Base-by-base conservation (phyloP, 345 rosid species). In the Hypericum androsaemum region DNA sequence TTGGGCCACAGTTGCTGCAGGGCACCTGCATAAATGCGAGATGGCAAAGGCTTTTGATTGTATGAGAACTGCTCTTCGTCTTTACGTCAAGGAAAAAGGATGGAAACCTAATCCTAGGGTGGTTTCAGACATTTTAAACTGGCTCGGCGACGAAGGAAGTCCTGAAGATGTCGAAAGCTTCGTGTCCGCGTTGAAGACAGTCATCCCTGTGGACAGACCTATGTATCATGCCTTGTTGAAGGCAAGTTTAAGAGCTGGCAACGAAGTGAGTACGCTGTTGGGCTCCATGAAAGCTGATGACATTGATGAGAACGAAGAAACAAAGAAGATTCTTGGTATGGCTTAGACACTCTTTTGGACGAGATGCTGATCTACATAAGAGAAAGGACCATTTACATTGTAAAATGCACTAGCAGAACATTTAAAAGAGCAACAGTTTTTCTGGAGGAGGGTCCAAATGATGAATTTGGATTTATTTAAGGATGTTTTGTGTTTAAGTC, bases 1-100 rank as follows among this genome's bases (percentile, higher is more conserved):
- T 55, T 90, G 95, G 98, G 86, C 71, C 6, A 47, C 50, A 6
- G 69, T 87, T 59, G 88, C 98, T 56, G 42, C 69, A 37, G 80
- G 76, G 50, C 84, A 79, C 64, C 58, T 64, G 0, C 71, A 75
- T 57, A 66, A 57, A 0, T 72, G 82, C 48, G 54, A 54, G 61
- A 53, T 54, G 53, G 77, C 68, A 41, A 84, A 70, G 56, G 83
- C 86, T 54, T 71, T 62, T 6, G 60, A 66, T 62, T 74, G 83
- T 69, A 54, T 80, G 75, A 86, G 76, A 54, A 65, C 63, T 52
- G 79, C 83, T 7, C 65, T 89, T 6, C 64, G 57, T 35, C 28
- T 73, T 5, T 54, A 40, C 6, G 57, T 32, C 37, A 64, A 58
- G 11, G 73, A 61, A 7, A 82, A 79, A 39, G 81, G 66, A 56